A percentile compares a stretch with the other conserved stretches of the same genome.
Conservation (phyloP, 768 basidiomycete species). For the Termitomyces sp. region DNA sequence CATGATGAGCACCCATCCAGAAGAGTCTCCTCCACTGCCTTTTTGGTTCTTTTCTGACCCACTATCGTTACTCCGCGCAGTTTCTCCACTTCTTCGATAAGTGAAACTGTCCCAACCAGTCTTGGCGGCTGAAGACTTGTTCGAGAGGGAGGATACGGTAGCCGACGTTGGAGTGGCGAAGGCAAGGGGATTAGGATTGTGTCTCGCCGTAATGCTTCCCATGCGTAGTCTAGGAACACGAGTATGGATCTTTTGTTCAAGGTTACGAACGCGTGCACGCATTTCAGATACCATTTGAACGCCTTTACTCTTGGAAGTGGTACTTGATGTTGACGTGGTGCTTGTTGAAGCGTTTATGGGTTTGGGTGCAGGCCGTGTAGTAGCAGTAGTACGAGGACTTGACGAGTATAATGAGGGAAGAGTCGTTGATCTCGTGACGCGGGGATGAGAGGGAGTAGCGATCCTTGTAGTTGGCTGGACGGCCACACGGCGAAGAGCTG, state of each 20-base stretch:
- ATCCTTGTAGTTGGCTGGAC: conserved; percentile 40
- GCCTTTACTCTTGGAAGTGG: conserved; percentile 68
- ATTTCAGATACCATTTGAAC: conserved; percentile 93
- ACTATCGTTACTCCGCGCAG: conserved; percentile 41
- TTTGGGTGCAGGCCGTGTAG: conserved; percentile 30
- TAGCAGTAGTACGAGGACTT: conserved; percentile 42
- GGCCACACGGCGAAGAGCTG: conserved; percentile 43
- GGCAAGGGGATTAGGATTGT: conserved; percentile 34
- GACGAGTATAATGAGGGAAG: conserved; percentile 45
- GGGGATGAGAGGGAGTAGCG: conserved; percentile 33
- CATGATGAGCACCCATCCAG: conserved; percentile 89
- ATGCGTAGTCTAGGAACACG: conserved; percentile 81
- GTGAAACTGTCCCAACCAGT: conserved; percentile 38
- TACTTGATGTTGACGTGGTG: conserved; percentile 39
- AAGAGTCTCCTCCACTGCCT: conserved; percentile 52
- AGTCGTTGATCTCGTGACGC: conserved; percentile 52
- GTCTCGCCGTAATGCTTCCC: conserved; percentile 64
- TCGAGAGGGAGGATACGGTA: conserved; percentile 29
- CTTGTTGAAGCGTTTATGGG: conserved; percentile 35
- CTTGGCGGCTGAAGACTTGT: conserved; percentile 36
- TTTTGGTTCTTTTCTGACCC: conserved; percentile 40
- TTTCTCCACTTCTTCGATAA: conserved; percentile 37
- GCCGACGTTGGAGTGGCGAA: conserved; percentile 23
- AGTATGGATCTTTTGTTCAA: conserved; percentile 85
- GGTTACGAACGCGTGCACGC: conserved; percentile 75